phyloP scores from a whole-genome alignment of 352 stramenopile species.

The Phytophthora ramorum region DNA sequence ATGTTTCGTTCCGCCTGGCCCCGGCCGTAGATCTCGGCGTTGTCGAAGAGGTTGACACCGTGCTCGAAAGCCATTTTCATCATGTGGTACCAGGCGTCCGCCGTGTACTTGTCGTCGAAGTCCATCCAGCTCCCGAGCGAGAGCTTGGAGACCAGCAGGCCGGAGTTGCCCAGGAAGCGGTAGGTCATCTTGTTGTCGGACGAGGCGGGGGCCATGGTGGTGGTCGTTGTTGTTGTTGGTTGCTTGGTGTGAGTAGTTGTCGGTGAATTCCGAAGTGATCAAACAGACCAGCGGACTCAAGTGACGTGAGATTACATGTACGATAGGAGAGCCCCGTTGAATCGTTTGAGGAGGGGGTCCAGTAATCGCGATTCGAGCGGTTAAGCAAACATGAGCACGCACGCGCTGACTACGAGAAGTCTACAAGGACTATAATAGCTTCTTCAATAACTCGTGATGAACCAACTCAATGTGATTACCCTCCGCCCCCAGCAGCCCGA shows the following conservation, averaged over 20 bases:
- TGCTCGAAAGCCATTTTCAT: slow-evolving; percentile 36
- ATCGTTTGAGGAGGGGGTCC: too few relatives aligned
- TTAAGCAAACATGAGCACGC: too few relatives aligned
- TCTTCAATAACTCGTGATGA: too few relatives aligned
- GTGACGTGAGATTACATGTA: too few relatives aligned
- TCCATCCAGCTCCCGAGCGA: slow-evolving; percentile 44
- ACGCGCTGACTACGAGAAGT: too few relatives aligned
- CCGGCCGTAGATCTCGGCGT: slow-evolving; percentile 35
- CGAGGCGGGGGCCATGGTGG: slow-evolving; percentile 5
- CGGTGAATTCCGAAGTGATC: slow-evolving; percentile 12
- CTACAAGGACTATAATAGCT: too few relatives aligned
- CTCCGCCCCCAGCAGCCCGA: too few relatives aligned
- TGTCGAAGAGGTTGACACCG: slow-evolving; percentile 70
- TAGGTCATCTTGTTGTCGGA: slow-evolving; percentile 21
- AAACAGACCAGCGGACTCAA: too few relatives aligned
- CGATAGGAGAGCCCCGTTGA: too few relatives aligned
- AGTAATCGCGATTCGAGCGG: too few relatives aligned
- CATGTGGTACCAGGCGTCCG: slow-evolving; percentile 39
- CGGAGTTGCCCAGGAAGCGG: slow-evolving; percentile 26
- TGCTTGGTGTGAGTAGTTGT: slow-evolving; percentile 1
- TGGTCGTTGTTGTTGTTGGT: background rate
- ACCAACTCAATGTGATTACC: too few relatives aligned
- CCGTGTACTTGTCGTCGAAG: slow-evolving; percentile 17
- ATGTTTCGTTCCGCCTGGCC: slow-evolving; percentile 44
- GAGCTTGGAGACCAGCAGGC: slow-evolving; percentile 50